Conservation (phyloP, 2,329 filamentous ascomycete genomes). For the Lachnellula suecica region DNA sequence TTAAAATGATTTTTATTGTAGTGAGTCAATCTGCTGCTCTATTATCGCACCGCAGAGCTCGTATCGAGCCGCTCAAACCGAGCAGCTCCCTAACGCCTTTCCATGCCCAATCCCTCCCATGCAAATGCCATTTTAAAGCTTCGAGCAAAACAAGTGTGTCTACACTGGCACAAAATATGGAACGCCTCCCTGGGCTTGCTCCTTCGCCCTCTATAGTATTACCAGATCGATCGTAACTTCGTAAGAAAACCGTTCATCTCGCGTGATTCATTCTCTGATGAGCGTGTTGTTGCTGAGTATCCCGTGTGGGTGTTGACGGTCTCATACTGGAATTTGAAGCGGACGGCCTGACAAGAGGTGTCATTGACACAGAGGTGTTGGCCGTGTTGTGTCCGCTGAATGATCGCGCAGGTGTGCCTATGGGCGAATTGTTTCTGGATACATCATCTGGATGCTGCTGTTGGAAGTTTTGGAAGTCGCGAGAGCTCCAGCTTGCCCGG, state of each 20-base stretch:
- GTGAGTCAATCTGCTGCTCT: constrained; percentile 1
- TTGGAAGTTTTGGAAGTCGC: constrained; percentile 44
- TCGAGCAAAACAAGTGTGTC: constrained; percentile 11
- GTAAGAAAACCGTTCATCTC: constrained; percentile 16
- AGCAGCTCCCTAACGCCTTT: constrained; percentile 7
- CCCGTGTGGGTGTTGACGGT: constrained; percentile 25
- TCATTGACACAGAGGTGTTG: constrained; percentile 22
- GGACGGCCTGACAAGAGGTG: constrained; percentile 26
- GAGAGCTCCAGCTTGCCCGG: constrained; percentile 51
- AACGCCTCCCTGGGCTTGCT: background rate
- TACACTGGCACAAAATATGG: constrained; percentile 5
- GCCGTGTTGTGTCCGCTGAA: constrained; percentile 21
- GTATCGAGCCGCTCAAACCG: background rate
- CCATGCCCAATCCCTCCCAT: background rate
- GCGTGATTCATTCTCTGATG: constrained; percentile 21
- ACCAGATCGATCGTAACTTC: constrained; percentile 24
- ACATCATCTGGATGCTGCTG: no score
- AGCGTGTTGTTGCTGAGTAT: constrained; percentile 20
- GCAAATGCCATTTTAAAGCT: constrained; percentile 9
- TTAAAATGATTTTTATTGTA: constrained; percentile 13
- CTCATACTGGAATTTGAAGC: constrained; percentile 25
- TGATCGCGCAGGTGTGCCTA: constrained; percentile 20
- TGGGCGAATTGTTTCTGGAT: constrained; percentile 22
- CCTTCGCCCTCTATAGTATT: constrained; percentile 1
- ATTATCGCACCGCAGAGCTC: background rate